phyloP scores from a whole-genome alignment of 176 grass and related monocot genomes.

The Puccinellia tenuiflora region DNA sequence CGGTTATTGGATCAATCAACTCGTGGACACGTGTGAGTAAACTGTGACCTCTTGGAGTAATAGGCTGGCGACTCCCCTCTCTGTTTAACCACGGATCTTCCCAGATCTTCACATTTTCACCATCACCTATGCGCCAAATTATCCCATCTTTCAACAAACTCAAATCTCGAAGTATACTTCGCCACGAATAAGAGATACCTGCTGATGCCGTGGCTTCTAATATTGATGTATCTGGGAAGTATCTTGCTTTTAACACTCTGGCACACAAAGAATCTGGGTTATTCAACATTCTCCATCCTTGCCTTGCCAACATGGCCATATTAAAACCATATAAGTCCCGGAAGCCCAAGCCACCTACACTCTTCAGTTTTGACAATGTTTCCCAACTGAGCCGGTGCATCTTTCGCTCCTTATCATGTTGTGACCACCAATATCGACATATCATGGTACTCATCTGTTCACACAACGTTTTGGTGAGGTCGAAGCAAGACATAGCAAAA shows the following conservation, averaged over 20 bases:
- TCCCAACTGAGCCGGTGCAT: too few relatives aligned
- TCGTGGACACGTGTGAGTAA: neutral
- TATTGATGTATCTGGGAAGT: neutral
- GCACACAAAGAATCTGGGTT: neutral
- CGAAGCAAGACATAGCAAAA: too few relatives aligned
- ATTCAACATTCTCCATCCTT: too few relatives aligned
- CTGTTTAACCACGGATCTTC: neutral
- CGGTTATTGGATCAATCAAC: neutral
- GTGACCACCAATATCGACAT: too few relatives aligned
- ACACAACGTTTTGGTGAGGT: too few relatives aligned
- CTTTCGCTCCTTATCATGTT: too few relatives aligned
- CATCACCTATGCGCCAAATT: neutral
- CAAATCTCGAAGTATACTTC: neutral
- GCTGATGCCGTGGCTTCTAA: accelerated
- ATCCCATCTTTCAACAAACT: neutral
- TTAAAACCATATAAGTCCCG: too few relatives aligned
- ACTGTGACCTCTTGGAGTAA: neutral
- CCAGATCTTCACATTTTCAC: neutral
- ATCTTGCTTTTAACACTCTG: neutral
- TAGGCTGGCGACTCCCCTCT: accelerated
- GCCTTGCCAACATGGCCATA: too few relatives aligned
- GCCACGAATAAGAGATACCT: neutral
- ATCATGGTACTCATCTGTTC: too few relatives aligned
- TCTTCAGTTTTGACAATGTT: too few relatives aligned
- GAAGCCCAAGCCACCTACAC: too few relatives aligned